Base-by-base conservation (phyloP, 768 basidiomycete species). In the Stropharia rugosoannulata region DNA sequence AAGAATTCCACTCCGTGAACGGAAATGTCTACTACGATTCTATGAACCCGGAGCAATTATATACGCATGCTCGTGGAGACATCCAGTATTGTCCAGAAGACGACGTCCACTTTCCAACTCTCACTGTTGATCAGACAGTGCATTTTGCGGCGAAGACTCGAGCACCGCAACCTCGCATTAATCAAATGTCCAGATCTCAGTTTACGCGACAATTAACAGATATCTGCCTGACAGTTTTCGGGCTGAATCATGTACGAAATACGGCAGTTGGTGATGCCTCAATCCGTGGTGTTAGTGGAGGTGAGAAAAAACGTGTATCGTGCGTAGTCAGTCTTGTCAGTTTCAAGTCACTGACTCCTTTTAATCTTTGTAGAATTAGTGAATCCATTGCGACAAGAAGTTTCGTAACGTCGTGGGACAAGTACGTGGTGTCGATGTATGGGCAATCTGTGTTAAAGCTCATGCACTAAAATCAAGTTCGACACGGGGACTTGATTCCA, bases 61-160 rank as follows among this genome's bases (percentile, higher is more conserved):
- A 67, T 55, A 79, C 82, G 56, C 80, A 80, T 49, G 89, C 84
- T 66, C 86, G 87, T 2, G 94, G 93, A 13, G 92, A 92, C 64
- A 85, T 91, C 2, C 81, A 83, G 52, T 93, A 91, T 66, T 87
- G 81, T 57, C 89, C 90, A 0, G 92, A 91, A 73, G 92, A 93
- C 62, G 92, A 95, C 65, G 75, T 90, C 1, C 92, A 93, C 66
- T 89, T 94, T 61, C 89, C 93, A 5, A 90, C 88, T 9, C 78
- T 96, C 25, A 90, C 89, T 5, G 90, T 93, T 32, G 79, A 82
- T 46, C 80, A 93, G 65, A 93, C 91, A 0, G 75, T 97, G 29
- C 73, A 68, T 13, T 89, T 91, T 55, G 86, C 89, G 0, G 80
- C 86, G 0, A 80, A 77, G 59, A 86, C 82, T 15, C 86, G 91